phyloP scores from a whole-genome alignment of 2,329 filamentous ascomycete genomes.

The Colletotrichum noveboracense region DNA sequence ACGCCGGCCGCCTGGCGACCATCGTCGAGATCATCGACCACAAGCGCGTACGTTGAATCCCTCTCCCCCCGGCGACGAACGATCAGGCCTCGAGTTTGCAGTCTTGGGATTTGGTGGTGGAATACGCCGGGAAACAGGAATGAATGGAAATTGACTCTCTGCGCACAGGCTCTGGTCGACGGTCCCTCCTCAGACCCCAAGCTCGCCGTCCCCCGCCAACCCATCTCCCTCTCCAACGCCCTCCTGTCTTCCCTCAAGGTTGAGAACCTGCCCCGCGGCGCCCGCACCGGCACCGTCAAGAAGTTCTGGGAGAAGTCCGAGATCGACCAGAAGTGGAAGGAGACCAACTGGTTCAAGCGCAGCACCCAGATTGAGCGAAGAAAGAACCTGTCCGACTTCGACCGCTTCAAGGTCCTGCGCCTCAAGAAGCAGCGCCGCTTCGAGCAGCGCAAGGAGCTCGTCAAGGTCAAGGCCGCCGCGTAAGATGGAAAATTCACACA shows the following conservation, averaged over 20 bases:
- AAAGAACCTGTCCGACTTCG: slow-evolving; percentile 94
- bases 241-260: slow-evolving; percentile 92
- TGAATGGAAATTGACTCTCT: neutral
- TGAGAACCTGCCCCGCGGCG: slow-evolving; percentile 82
- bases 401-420: slow-evolving; percentile 99
- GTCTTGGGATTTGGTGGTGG: neutral
- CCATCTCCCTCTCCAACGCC: slow-evolving; percentile 79
- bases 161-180: slow-evolving; percentile 86
- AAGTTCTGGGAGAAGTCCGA: slow-evolving; percentile 89
- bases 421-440: slow-evolving; percentile 99
- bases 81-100: neutral
- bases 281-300: slow-evolving; percentile 83
- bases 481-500: slow-evolving; percentile 46
- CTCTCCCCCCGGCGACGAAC: neutral
- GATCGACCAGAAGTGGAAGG: slow-evolving; percentile 92
- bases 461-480: slow-evolving; percentile 87
- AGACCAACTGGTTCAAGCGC: slow-evolving; percentile 95
- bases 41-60: slow-evolving; percentile 87
- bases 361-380: slow-evolving; percentile 84
- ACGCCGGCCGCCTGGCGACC: slow-evolving; percentile 84
- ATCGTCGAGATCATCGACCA: slow-evolving; percentile 99
- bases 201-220: slow-evolving; percentile 84
- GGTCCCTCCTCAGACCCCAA: slow-evolving; percentile 85
- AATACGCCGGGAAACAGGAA: neutral
- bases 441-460: slow-evolving; percentile 95